Base-by-base conservation (phyloP, 495 filamentous ascomycete species). In the Cercophora scortea region DNA sequence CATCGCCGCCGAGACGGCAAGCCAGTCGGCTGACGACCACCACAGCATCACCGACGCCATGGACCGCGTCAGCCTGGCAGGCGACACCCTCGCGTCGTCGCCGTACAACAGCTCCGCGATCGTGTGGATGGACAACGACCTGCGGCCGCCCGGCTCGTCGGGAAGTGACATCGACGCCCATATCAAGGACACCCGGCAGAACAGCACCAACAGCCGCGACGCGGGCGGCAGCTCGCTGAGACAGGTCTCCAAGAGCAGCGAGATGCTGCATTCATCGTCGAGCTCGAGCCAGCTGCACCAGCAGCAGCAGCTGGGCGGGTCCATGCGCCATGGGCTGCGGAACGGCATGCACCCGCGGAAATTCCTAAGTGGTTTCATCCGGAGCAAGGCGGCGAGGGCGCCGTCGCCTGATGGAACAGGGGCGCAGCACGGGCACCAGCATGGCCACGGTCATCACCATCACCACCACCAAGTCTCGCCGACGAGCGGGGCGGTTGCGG, bases 31-130 rank as follows among this genome's bases (percentile, higher is more conserved):
- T 13, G 73, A 70, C 32, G 69, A 87, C 39, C 76, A 81, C 48
- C 65, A 82, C 42, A 79, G 84, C 53, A 84, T 89, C 76, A 80
- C 88, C 51, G 88, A 91, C 59, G 70, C 86, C 8, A 79, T 90
- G 34, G 87, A 91, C 57, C 83, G 82, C 42, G 71, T 85, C 67
- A 80, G 66, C 56, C 76, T 75, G 39, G 25, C 25, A 25, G 59
- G 65, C 48, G 69, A 74, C 56, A 60, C 64, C 55, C 52, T 67
- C 47, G 63, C 56, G 51, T 46, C 61, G 19, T 60, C 66, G 25
- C 47, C 59, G 35, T 65, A 68, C 46, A 59, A 61, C 15, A 45
- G 60, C 35, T 52, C 62, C 25, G 61, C 69, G 9, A 50, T 61
- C 32, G n/a, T n/a, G n/a, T 67, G 68, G 64, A 42, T 52, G 13